A percentile compares a stretch with the other conserved stretches of the same genome.
These are phyloP conservation scores for Verticillium isaacii DNA, from an alignment of 2,329 filamentous ascomycete genomes.

Conservation along the genomic window DNA sequence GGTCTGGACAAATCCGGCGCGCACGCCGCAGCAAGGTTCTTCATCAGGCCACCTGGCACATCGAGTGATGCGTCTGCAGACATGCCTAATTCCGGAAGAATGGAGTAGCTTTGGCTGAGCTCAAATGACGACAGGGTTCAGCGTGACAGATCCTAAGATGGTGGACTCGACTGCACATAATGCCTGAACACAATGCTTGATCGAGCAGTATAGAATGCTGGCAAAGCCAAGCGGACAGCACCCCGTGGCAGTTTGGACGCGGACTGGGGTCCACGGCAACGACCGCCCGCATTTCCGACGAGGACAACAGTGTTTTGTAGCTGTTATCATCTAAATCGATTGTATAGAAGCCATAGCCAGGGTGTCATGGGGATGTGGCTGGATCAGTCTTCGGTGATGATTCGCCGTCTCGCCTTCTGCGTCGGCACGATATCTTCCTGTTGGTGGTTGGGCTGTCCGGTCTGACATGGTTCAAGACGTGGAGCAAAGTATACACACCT, in stretches of 20 bases:
- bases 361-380: not conserved
- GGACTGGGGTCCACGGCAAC: not conserved
- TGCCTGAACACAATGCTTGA: not conserved
- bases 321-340: not conserved
- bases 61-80: not conserved
- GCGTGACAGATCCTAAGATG: too few species aligned
- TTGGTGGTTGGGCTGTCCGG: not conserved
- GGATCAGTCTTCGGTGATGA: not conserved
- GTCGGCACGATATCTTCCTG: not conserved
- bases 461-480: not conserved
- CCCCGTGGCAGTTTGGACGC: not conserved
- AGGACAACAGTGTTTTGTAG: not conserved
- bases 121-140: not conserved
- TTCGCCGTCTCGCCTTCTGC: not conserved
- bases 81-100: conserved; percentile 1
- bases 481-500: not conserved
- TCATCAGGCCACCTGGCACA: not conserved
- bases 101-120: conserved; percentile 1
- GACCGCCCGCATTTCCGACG: not conserved
- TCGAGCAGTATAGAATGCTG: not conserved
- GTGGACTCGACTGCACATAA: not conserved
- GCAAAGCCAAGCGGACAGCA: not conserved
- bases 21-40: not conserved
- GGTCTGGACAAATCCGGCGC: not conserved
- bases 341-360: not conserved